Percentiles rank a stretch among this genome's conserved stretches.
Evolutionary conservation across 73 alveolate species (phyloP).

Genomic region (Durusdinium trenchii): DNA sequence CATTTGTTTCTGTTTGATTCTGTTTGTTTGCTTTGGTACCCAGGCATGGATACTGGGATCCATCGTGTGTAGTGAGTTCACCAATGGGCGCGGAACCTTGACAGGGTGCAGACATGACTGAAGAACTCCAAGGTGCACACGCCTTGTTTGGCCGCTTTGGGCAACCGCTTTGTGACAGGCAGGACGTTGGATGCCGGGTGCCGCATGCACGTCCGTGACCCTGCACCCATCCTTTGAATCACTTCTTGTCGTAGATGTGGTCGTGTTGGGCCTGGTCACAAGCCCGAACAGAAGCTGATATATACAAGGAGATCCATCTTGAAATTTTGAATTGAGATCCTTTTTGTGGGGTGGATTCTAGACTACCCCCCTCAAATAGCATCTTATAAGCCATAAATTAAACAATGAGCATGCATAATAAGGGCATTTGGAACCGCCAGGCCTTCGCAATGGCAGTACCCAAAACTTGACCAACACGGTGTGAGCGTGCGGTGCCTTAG

Average conservation of each 20-base stretch:
- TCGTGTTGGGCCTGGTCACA: neutral
- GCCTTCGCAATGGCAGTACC: slow-evolving; percentile 58
- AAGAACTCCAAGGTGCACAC: slow-evolving; percentile 27
- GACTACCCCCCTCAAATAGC: too few species aligned
- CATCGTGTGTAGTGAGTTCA: too few species aligned
- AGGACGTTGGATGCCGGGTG: neutral
- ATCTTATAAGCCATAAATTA: too few species aligned
- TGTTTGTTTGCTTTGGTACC: too few species aligned
- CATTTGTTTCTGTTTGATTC: too few species aligned
- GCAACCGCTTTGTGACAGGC: slow-evolving; percentile 42
- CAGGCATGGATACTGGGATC: too few species aligned
- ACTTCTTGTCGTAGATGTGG: too few species aligned
- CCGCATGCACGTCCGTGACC: neutral
- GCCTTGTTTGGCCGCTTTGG: slow-evolving; percentile 74
- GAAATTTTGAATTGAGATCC: neutral
- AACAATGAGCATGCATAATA: too few species aligned
- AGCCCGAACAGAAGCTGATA: neutral
- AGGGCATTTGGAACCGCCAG: too few species aligned
- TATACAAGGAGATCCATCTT: neutral
- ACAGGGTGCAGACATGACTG: too few species aligned
- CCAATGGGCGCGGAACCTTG: too few species aligned
- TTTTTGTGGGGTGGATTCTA: neutral
- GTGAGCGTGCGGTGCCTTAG: slow-evolving; percentile 23
- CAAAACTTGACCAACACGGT: slow-evolving; percentile 88
- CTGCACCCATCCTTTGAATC: too few species aligned